These are phyloP conservation scores for Pulchroboletus neoregius DNA, from an alignment of 1,284 basidiomycete species.

Conservation along the genomic window DNA sequence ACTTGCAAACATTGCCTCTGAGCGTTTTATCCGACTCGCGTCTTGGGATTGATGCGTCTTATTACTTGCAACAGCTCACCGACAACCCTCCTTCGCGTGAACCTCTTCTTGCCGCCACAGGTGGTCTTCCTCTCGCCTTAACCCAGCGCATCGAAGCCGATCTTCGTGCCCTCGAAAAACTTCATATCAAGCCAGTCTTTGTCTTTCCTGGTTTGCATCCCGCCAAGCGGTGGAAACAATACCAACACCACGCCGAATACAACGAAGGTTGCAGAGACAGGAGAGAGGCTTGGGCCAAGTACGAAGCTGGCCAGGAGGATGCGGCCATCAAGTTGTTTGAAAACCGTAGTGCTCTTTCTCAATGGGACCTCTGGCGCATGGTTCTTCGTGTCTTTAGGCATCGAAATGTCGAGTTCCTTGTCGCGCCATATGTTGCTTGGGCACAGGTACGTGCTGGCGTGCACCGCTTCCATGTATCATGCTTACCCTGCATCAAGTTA, in stretches of 20 bases:
- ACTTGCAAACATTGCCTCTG: constrained; percentile 80
- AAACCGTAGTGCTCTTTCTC: constrained; percentile 54
- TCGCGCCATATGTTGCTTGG: constrained; percentile 93
- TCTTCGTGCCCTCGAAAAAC: constrained; percentile 84
- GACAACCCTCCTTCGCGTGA: constrained; percentile 77
- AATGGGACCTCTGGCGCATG: constrained; percentile 90
- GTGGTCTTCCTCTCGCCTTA: constrained; percentile 86
- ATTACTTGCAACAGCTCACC: constrained; percentile 82
- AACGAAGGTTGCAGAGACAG: constrained; percentile 73
- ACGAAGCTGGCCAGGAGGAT: constrained; percentile 86
- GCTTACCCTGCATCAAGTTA: constrained; percentile 48
- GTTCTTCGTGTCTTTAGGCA: constrained; percentile 92
- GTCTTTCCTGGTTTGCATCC: constrained; percentile 87
- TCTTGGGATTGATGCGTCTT: constrained; percentile 93
- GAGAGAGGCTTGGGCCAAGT: constrained; percentile 84
- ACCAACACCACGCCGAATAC: constrained; percentile 54
- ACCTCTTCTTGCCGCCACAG: constrained; percentile 90
- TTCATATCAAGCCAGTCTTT: constrained; percentile 95
- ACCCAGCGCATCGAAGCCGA: constrained; percentile 87
- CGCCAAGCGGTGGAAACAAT: constrained; percentile 60
- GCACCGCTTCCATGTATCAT: constrained; percentile 11
- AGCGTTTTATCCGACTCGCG: constrained; percentile 86
- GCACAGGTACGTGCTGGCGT: constrained; percentile 68
- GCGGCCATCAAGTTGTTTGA: constrained; percentile 82
- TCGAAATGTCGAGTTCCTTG: constrained; percentile 92